A percentile compares a stretch with the other conserved stretches of the same genome.
Evolutionary conservation across 2,329 filamentous ascomycete species (phyloP).

Genomic region (Colletotrichum simmondsii): DNA sequence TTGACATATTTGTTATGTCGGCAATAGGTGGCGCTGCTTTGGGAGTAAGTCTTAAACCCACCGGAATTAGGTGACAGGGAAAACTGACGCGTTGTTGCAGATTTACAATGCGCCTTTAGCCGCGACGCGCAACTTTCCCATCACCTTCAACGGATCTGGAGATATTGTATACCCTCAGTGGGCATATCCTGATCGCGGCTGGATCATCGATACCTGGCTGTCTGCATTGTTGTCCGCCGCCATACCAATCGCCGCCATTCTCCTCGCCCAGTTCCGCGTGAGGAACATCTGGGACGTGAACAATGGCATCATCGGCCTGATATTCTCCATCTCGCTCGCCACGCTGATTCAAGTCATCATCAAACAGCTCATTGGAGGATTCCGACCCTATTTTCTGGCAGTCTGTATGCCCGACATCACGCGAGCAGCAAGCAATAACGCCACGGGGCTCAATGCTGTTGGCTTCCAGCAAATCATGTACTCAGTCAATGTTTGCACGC

Average conservation of each 20-base stretch:
- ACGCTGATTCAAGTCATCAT: constrained; percentile 74
- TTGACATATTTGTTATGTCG: constrained; percentile 70
- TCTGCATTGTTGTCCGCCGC: constrained; percentile 66
- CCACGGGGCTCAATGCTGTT: constrained; percentile 51
- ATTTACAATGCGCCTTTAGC: constrained; percentile 66
- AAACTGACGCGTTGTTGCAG: constrained; percentile 45
- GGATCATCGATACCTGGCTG: constrained; percentile 70
- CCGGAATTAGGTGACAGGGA: constrained; percentile 36
- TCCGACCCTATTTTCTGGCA: constrained; percentile 72
- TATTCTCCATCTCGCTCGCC: constrained; percentile 68
- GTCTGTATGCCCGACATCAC: constrained; percentile 70
- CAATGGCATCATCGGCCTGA: constrained; percentile 70
- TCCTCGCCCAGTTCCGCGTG: constrained; percentile 68
- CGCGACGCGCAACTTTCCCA: constrained; percentile 68
- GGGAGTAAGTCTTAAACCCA: constrained; percentile 37
- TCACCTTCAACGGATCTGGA: constrained; percentile 66
- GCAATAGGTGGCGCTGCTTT: constrained; percentile 57
- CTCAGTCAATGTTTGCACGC: constrained; percentile 70
- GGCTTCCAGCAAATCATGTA: constrained; percentile 73
- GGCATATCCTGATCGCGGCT: constrained; percentile 71
- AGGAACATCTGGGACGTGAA: constrained; percentile 69
- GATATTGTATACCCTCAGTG: constrained; percentile 73
- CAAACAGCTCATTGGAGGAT: constrained; percentile 74
- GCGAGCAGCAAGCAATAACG: constrained; percentile 50
- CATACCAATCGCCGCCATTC: constrained; percentile 67